Percentiles rank a stretch among this genome's conserved stretches.
Evolutionary conservation across 768 basidiomycete genomes (phyloP).

Genomic region (Chlorophyllum brunneum): DNA sequence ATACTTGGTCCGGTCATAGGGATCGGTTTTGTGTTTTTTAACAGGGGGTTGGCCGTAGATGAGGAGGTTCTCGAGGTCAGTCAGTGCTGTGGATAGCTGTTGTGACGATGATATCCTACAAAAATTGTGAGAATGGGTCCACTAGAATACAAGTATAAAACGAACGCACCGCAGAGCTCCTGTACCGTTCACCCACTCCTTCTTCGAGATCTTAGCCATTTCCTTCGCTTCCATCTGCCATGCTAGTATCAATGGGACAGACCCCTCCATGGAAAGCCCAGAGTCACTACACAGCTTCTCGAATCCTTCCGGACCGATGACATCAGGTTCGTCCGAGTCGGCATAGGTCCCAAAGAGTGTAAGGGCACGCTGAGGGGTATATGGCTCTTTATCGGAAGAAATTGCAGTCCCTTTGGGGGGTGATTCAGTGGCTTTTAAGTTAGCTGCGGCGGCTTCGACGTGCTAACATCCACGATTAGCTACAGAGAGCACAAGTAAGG

Average conservation of each 20-base stretch:
- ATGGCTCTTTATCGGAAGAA: conserved; percentile 40
- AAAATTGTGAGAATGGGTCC: neutral
- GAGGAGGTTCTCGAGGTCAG: conserved; percentile 63
- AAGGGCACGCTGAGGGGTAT: conserved; percentile 45
- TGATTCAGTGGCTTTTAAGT: neutral
- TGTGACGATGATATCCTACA: conserved; percentile 41
- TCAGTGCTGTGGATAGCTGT: conserved; percentile 44
- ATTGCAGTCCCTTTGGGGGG: too few relatives aligned
- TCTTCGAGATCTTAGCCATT: conserved; percentile 66
- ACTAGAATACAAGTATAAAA: neutral
- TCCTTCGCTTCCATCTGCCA: conserved; percentile 73
- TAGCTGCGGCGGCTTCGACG: conserved; percentile 4
- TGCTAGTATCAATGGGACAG: conserved; percentile 65
- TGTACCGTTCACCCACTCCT: conserved; percentile 68
- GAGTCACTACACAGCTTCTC: conserved; percentile 67
- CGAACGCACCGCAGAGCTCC: conserved; percentile 30
- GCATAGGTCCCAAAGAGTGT: conserved; percentile 61
- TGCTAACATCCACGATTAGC: neutral
- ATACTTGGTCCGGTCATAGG: conserved; percentile 55
- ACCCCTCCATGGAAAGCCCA: conserved; percentile 69
- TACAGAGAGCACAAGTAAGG: neutral
- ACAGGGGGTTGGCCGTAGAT: conserved; percentile 43
- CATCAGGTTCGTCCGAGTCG: conserved; percentile 46
- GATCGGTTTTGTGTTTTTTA: conserved; percentile 37
- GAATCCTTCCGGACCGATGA: conserved; percentile 73